A percentile compares a stretch with the other conserved stretches of the same genome.
Evolutionary conservation across 495 filamentous ascomycete genomes (phyloP).

Genomic region (Tuber borchii): DNA sequence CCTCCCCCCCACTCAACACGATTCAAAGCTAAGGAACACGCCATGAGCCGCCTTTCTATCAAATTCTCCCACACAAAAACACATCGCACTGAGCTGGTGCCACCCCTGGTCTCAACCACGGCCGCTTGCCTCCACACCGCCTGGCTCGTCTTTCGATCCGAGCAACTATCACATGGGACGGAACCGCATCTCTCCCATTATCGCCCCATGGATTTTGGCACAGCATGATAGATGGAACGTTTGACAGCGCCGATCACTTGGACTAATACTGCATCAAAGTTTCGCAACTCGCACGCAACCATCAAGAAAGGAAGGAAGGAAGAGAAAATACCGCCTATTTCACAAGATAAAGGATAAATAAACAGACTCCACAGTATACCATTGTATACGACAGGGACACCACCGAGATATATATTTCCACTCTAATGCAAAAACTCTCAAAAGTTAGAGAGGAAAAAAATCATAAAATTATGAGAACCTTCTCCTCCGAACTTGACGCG

Average conservation of each 20-base stretch:
- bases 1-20: slow-evolving; percentile 8
- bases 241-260: slow-evolving; percentile 15
- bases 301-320: not conserved
- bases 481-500: not conserved
- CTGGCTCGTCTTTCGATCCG: slow-evolving; percentile 11
- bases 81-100: not conserved
- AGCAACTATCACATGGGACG: slow-evolving; percentile 11
- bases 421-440: not conserved
- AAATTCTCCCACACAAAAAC: not conserved
- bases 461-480: not conserved
- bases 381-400: not conserved
- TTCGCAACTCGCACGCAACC: not conserved
- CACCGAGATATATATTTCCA: not conserved
- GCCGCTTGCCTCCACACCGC: not conserved
- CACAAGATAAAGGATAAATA: not conserved
- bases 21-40: not conserved
- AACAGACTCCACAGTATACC: not conserved
- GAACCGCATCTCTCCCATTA: slow-evolving; percentile 5
- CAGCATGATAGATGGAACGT: not conserved
- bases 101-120: not conserved
- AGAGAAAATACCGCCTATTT: not conserved
- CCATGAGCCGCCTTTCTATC: slow-evolving; percentile 4
- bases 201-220: not conserved
- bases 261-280: not conserved
- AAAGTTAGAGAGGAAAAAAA: not conserved